Evolutionary conservation across 441 rosid species (phyloP), one percentile per base, ranked within the genome.

Genomic region (Sinapis alba): DNA sequence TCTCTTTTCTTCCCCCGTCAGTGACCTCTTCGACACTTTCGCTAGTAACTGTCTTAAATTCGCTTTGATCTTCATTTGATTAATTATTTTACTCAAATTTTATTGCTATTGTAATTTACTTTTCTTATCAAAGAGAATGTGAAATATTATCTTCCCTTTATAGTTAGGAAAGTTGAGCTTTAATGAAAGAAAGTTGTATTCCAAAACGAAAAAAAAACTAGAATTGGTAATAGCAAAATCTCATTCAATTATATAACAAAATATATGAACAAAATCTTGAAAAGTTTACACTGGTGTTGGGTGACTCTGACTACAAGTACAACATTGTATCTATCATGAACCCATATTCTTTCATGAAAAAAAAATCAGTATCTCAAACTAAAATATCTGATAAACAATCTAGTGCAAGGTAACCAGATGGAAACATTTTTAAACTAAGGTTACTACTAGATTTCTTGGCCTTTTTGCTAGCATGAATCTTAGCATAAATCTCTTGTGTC

Each of bases 401-500:
- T 45, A 43, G 2, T 43, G 50, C 43, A 43, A 43, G 13, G 18
- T 43, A 13, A 43, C 50, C 7, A 45, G 53, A 38, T 36, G 18
- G 18, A 16, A 62, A 24, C 32, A 77, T 8, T 57, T 47, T 9
- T 63, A 67, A 78, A 56, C 81, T 73, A 56, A 68, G 70, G 36
- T 9, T 62, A 68, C 34, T 63, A 56, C 62, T 28, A 62, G 65
- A 23, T 32, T 63, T 65, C 41, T 70, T 68, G 8, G 80, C 47
- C 47, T 82, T 83, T 76, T 80, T 85, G 56, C 81, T 79, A 13
- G 76, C 75, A 56, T 69, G 75, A 60, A 84, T 80, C 81, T 76
- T 78, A 68, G 82, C 65, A 43, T 86, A 86, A 20, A 84, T 65
- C 59, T 69, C 77, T 51, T 78, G 82, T 0, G 88, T 84, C 72